Evolutionary conservation across 148 eudicot species (phyloP), one percentile per base, ranked within the genome.

Genomic region (Salicornia ramosissima): DNA sequence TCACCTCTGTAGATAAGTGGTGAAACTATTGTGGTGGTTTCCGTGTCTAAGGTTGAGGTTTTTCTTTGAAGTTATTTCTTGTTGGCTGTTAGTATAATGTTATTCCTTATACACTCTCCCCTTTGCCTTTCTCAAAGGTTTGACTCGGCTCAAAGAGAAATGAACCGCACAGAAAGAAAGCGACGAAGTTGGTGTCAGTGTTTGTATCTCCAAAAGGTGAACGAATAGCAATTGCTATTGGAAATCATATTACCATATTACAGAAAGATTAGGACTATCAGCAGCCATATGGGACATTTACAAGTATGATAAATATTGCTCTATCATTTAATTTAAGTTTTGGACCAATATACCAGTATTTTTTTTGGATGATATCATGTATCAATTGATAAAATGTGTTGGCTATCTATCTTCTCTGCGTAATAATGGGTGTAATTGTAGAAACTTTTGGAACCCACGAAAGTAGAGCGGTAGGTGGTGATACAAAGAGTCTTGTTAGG

Each of bases 141-240:
- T 94, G 74, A 62, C 83, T 58, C 85, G 84, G 74, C 77, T 94
- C 33, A 90, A 83, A 83, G 96, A 89, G 71, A 90, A 79, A 79
- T 92, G 93, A 96, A 86, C 75, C 30, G 81, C 67, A 42, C 69
- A 79, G 65, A 72, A 74, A 63, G 71, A 90, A 79, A 76, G 64
- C 71, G 77, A 83, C 79, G 80, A 88, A 80, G 80, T 82, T 72
- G 71, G 77, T 77, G 65, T 88, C 99, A 21, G 74, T 94, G 70
- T 90, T 90, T 69, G 86, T 94, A 67, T 88, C 99, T 71, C 85
- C 93, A 45, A 79, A 75, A 30, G 96, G 92, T 25, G 87, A 88
- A 78, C 84, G 64, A 74, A 88, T 90, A 53, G 99, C 93, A 49
- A 82, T 89, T 42, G 87, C 91, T 39, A 84, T 82, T 74, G 87